Conservation (phyloP, 495 filamentous ascomycete genomes). For the Penicillium paxilli region DNA sequence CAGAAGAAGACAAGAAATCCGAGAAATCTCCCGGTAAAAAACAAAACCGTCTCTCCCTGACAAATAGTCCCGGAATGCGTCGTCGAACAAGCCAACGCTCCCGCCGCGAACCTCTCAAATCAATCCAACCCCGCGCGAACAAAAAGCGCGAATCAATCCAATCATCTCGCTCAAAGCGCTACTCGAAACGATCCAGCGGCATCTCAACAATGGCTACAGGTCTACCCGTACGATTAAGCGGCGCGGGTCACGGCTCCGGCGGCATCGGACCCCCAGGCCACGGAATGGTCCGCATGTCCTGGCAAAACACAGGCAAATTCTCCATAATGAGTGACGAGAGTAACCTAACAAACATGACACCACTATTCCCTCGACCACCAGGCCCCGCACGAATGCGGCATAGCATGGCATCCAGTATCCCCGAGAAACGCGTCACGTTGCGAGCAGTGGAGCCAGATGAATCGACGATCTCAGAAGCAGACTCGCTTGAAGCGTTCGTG, state of each 20-base stretch:
- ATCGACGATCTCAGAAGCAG: slow-evolving; percentile 39
- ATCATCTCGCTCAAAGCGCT: slow-evolving; percentile 40
- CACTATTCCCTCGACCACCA: slow-evolving; percentile 42
- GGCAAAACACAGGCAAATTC: slow-evolving; percentile 41
- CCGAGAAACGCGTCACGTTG: slow-evolving; percentile 36
- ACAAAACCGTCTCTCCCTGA: slow-evolving; percentile 33
- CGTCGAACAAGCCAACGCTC: slow-evolving; percentile 32
- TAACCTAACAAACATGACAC: slow-evolving; percentile 35
- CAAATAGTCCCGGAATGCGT: slow-evolving; percentile 32
- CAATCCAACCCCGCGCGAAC: slow-evolving; percentile 39
- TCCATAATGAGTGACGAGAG: slow-evolving; percentile 43
- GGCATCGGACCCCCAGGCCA: slow-evolving; percentile 47
- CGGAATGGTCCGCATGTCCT: slow-evolving; percentile 46
- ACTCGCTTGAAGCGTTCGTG: slow-evolving; percentile 47
- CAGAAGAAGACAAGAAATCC: slow-evolving; percentile 25
- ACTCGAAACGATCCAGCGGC: slow-evolving; percentile 48
- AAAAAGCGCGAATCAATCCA: slow-evolving; percentile 41
- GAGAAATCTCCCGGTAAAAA: slow-evolving; percentile 20
- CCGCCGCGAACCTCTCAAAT: slow-evolving; percentile 38
- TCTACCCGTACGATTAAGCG: slow-evolving; percentile 42
- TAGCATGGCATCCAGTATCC: slow-evolving; percentile 30
- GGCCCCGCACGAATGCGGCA: slow-evolving; percentile 26
- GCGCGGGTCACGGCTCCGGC: slow-evolving; percentile 51
- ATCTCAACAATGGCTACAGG: slow-evolving; percentile 40
- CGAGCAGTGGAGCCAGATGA: slow-evolving; percentile 36